These are phyloP conservation scores for Fusarium palustre DNA, from an alignment of 2,329 filamentous ascomycete genomes.

Conservation along the genomic window DNA sequence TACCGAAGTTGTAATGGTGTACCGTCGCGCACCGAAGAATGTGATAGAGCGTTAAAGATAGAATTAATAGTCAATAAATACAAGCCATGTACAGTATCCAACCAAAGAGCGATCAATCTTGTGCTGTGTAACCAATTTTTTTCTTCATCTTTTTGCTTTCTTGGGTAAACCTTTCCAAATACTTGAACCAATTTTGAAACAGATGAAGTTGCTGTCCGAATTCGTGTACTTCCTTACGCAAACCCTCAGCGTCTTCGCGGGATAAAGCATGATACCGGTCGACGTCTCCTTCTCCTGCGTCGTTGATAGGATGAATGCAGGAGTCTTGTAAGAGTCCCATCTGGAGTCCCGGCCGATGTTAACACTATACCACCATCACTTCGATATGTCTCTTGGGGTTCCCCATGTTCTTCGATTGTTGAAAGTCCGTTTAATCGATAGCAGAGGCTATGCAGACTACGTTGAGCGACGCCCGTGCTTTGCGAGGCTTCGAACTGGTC, in stretches of 20 bases:
- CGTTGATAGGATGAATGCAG: too few species aligned
- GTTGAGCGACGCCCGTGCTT: background rate
- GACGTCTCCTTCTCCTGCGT: too few species aligned
- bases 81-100: too few species aligned
- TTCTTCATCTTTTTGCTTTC: background rate
- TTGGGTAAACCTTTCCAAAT: too few species aligned
- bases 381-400: background rate
- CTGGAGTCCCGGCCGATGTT: background rate
- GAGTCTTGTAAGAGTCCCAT: too few species aligned
- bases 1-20: constrained; percentile 19
- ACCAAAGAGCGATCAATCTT: background rate
- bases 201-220: too few species aligned
- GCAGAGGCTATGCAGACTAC: background rate
- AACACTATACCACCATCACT: background rate
- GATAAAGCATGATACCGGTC: background rate
- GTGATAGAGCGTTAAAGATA: background rate
- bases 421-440: background rate
- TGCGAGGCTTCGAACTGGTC: background rate
- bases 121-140: too few species aligned
- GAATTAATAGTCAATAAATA: background rate
- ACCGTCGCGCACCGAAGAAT: too few species aligned
- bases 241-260: background rate
- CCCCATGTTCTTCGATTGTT: background rate
- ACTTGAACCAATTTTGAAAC: too few species aligned
- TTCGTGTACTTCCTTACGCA: background rate